These are phyloP conservation scores for Thoreauomyces humboldtii DNA, from an alignment of 192 early-diverging fungal genomes.

Conservation along the genomic window DNA sequence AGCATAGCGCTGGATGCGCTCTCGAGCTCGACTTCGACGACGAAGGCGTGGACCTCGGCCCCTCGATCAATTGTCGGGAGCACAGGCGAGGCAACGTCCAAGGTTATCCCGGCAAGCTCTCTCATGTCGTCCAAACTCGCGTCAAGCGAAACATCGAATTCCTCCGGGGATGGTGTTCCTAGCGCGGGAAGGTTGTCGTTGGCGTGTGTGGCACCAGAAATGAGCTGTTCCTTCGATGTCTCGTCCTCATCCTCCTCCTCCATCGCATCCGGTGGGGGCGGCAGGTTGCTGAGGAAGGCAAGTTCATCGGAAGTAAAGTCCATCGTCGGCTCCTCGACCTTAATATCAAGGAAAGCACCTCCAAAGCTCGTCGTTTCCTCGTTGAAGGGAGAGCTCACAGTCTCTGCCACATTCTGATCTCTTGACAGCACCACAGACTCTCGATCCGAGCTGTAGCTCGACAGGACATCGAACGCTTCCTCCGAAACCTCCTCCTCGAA, in stretches of 20 bases:
- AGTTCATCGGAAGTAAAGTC: slow-evolving; percentile 2
- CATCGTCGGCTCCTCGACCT: too few relatives aligned
- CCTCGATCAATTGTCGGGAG: neutral
- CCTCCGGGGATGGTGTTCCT: neutral
- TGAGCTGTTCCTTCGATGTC: too few relatives aligned
- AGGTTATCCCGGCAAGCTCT: neutral
- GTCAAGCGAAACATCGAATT: neutral
- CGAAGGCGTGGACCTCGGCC: neutral
- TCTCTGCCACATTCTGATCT: too few relatives aligned
- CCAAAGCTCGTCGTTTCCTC: too few relatives aligned
- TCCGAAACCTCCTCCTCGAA: too few relatives aligned
- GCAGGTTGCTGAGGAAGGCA: slow-evolving; percentile 3
- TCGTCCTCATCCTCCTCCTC: neutral
- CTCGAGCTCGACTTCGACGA: neutral
- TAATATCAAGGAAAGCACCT: too few relatives aligned
- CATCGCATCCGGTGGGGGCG: neutral
- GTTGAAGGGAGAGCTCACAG: too few relatives aligned
- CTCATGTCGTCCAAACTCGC: neutral
- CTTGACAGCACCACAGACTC: too few relatives aligned
- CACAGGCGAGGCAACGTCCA: neutral
- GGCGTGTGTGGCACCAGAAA: too few relatives aligned
- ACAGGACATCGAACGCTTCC: too few relatives aligned
- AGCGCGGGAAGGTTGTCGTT: neutral
- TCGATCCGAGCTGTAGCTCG: too few relatives aligned
- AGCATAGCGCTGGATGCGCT: too few relatives aligned